Percentiles rank a stretch among this genome's conserved stretches.
These are phyloP conservation scores for Annulohypoxylon moriforme DNA, from an alignment of 495 filamentous ascomycete species.

Conservation along the genomic window DNA sequence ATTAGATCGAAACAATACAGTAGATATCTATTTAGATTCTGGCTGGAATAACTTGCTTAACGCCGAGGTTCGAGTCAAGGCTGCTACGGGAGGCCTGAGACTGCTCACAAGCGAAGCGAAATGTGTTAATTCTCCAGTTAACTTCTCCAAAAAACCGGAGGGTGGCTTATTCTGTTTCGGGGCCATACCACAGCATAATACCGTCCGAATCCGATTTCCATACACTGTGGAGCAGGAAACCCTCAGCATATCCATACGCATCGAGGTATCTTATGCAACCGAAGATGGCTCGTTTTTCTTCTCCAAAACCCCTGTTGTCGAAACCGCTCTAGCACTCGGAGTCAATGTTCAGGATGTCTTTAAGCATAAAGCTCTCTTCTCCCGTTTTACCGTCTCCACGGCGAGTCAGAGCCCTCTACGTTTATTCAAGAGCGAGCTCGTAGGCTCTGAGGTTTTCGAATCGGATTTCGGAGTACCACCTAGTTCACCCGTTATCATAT, in stretches of 20 bases:
- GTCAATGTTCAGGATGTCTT: constrained; percentile 98
- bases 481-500: constrained; percentile 70
- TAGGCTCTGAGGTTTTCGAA: constrained; percentile 74
- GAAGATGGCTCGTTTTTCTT: constrained; percentile 77
- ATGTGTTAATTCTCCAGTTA: constrained; percentile 65
- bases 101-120: constrained; percentile 79
- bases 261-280: constrained; percentile 84
- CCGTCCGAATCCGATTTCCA: constrained; percentile 73
- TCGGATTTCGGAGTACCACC: constrained; percentile 69
- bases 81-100: constrained; percentile 88
- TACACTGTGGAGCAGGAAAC: constrained; percentile 87
- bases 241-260: constrained; percentile 74
- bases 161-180: constrained; percentile 76
- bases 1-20: constrained; percentile 77
- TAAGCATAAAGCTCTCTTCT: constrained; percentile 83
- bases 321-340: constrained; percentile 80
- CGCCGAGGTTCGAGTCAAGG: constrained; percentile 77
- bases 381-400: constrained; percentile 87
- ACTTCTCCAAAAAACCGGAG: constrained; percentile 65
- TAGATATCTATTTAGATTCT: constrained; percentile 78
- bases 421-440: constrained; percentile 74
- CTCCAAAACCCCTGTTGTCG: constrained; percentile 69
- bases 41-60: constrained; percentile 80
- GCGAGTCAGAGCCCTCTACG: constrained; percentile 78
- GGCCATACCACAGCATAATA: constrained; percentile 61